These are phyloP conservation scores for Colletotrichum agaves DNA, from an alignment of 2,329 filamentous ascomycete genomes.

Conservation along the genomic window DNA sequence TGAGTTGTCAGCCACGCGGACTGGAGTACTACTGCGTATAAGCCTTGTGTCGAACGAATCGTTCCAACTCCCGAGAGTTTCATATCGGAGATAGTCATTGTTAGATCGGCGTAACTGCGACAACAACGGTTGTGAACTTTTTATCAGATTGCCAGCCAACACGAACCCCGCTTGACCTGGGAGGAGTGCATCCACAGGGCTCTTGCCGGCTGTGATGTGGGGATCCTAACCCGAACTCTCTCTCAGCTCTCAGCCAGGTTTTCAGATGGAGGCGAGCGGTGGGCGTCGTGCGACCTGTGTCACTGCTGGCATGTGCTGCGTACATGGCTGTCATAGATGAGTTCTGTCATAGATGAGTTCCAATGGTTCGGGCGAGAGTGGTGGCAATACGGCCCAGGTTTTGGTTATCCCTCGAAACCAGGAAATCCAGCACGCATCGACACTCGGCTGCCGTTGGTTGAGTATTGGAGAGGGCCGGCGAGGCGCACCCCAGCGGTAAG, in stretches of 20 bases:
- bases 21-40: neutral
- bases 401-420: no score
- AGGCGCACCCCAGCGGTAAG: slow-evolving; percentile 8
- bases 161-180: neutral
- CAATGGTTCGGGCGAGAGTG: neutral
- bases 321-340: neutral
- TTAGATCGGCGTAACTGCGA: slow-evolving; percentile 28
- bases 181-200: slow-evolving; percentile 1
- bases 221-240: slow-evolving; percentile 7
- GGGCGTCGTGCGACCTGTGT: slow-evolving; percentile 4
- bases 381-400: no score
- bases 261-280: neutral
- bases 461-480: neutral
- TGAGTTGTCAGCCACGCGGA: slow-evolving; percentile 5
- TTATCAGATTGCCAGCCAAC: neutral
- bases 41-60: slow-evolving; percentile 2
- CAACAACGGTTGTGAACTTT: slow-evolving; percentile 5
- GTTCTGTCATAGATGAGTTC: neutral
- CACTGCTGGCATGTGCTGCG: neutral
- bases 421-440: no score
- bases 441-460: no score
- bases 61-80: slow-evolving; percentile 18
- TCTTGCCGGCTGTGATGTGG: slow-evolving; percentile 28
- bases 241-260: neutral
- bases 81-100: slow-evolving; percentile 9